Evolutionary conservation across 805 yeast species (phyloP), one percentile per base, ranked within the genome.

Genomic region (Candida khao-thaluensis): DNA sequence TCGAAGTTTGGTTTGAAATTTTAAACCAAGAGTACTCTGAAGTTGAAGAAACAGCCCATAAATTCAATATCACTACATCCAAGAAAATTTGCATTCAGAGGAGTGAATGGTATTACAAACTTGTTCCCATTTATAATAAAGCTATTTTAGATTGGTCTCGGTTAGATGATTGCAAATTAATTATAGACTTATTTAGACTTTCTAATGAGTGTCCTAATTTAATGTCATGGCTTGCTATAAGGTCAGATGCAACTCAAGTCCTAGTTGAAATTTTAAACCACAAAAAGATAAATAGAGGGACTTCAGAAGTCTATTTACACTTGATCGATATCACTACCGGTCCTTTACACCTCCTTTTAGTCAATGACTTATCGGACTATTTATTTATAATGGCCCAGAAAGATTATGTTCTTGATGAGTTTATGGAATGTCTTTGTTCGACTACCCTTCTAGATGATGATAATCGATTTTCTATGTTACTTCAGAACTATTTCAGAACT

Each of bases 81-180:
- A 22, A 10, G 10, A 22, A 16, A 4, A 11, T n/a, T 5, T 14
- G 17, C 18, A 14, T 14, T 12, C 17, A 30, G 11, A 6, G 5
- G 12, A 31, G 27, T 15, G n/a, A 12, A 20, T 31, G 35, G 35
- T 14, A 31, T 21, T 31, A 21, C 15, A 33, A 38, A n/a, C 14
- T 29, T 5, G n/a, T 23, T n/a, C 42, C 42, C 3, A 10, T 27
- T 4, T 38, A 33, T 22, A 33, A 22, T 20, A 21, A 32, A 12
- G 42, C 34, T 3, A 33, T 20, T 21, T 2, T 18, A 7, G 22
- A 18, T 12, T 17, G 5, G 14, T 8, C n/a, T 4, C 12, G 9
- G 3, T 10, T 23, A 11, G 21, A 7, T 3, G 29, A 23, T 23
- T 18, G 21, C 3, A 15, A 21, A 14, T 31, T 21, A 10, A 4